Evolutionary conservation across 768 basidiomycete species (phyloP), one percentile per base, ranked within the genome.

Genomic region (Macrolepiota fuliginosa): DNA sequence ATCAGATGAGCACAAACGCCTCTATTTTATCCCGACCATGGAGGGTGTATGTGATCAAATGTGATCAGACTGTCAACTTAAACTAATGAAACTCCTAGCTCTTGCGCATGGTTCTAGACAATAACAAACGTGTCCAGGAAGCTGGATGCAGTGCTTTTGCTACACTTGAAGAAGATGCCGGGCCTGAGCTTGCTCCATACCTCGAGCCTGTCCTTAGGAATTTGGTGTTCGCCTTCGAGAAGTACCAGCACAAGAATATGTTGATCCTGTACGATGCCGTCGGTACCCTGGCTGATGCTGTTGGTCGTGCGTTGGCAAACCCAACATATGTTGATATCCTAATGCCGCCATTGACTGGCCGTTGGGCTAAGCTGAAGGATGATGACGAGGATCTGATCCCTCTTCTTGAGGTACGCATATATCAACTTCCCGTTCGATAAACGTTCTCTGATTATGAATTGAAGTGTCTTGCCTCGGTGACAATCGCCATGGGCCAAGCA

Each of bases 171-270:
- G 97, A 99, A 73, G 97, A 98, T 72, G 97, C 97, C 4, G 96
- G 94, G 1, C 69, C 82, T 2, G 90, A 92, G 66, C 86, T 99
- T 55, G 90, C 87, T 11, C 97, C 97, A 1, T 98, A 91, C 77
- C 87, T 98, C 15, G 95, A 96, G 68, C 96, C 96, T 3, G 92
- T 99, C 56, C 79, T 99, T 61, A 88, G 91, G 57, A 98, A 98
- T 74, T 81, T 99, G 56, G 96, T 98, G 39, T 87, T 93, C 65
- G 97, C 97, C 1, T 99, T 98, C 74, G 86, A 92, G 61, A 98
- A 97, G 76, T 99, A 99, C 74, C 97, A 99, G 71, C 96, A 97
- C 76, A 98, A 98, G 83, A 99, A 99, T 72, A 89, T 98, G 84
- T 84, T 99, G 66, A 99, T 98, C 63, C 78, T 99, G 35, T 98